Evolutionary conservation across 306 rosid genomes (phyloP), one percentile per base, ranked within the genome.

Genomic region (Vigna trinervia): DNA sequence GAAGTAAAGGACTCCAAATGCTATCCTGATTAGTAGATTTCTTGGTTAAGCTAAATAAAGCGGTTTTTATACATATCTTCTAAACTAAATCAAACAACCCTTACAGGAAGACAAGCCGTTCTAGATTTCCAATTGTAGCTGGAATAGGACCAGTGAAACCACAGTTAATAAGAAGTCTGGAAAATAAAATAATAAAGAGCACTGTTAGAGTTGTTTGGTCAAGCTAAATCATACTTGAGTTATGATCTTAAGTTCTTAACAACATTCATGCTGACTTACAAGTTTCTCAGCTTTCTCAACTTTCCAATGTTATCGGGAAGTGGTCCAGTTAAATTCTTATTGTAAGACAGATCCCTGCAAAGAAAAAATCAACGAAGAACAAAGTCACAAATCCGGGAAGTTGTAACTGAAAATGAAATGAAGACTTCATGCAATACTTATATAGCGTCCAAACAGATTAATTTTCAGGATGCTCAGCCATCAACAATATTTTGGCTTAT

Each of bases 61-160:
- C 54, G 60, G 15, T 9, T 54, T 26, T 22, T 61, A 36, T 38
- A 50, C 47, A 36, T 38, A 47, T 61, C 1, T 46, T 10, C 12
- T 39, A 63, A 43, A 76, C 28, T 63, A 59, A 61, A 30, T 67
- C 4, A 6, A 75, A 59, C 26, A 84, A 52, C 36, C 22, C 96
- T 83, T 89, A 93, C 97, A 93, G 15, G 75, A 69, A 85, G 13
- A 39, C 51, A 17, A 93, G 92, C 60, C 75, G 66, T 62, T 73
- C 22, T 45, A 93, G 84, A 58, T 82, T 81, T 77, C 97, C 97
- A 57, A 93, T 77, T 52, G 80, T 28, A 50, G 73, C 86, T 13
- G 96, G 97, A 76, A 93, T 89, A 45, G 68, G 71, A 50, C 93
- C 97, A 41, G 8, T 65, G 90, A 93, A 90, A 57, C 91, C 73